Base-by-base conservation (phyloP, 192 early-diverging fungal species). In the Linnemannia exigua region DNA sequence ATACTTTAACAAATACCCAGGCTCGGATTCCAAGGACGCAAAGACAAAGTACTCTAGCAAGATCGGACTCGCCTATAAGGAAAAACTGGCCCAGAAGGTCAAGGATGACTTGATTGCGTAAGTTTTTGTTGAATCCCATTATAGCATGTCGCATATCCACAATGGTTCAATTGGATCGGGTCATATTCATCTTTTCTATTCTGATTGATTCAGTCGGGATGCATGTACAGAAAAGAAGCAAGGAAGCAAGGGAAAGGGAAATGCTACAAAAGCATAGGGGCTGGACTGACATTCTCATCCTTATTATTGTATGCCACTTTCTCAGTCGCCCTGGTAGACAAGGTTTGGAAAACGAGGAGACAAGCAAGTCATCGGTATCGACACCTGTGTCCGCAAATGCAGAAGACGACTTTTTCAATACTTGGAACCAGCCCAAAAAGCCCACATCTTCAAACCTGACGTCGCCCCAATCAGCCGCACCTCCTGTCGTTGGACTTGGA, bases 1-100 rank as follows among this genome's bases (percentile, higher is more conserved):
- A 75, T 97, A 95, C 79, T 97, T 98, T 89, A 88, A 92, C 61
- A 95, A 95, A 81, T 91, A 96, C 79, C 73, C 79, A 22, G 67
- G 67, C 33, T n/a, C 70, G 2, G 84, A 86, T 61, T 85, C 77
- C 7, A 94, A 93, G 69, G 97, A 99, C 67, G 94, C 92, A 2
- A 96, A 96, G 75, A 77, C 92, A 58, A 97, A 95, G 87, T 99
- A 99, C 87, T 94, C 94, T 0, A 90, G 91, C 25, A 89, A 92
- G 35, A 88, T 88, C 28, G 97, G 94, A 2, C 88, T 89, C 66
- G 82, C 93, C 75, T 99, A 99, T 89, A 97, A 98, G 87, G 93
- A 95, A 35, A 90, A 93, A 38, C 82, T 99, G 67, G 79, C 85
- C 31, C 90, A 90, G 82, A 92, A 95, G 17, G 92, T 93, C 15